These are phyloP conservation scores for Fusarium nygamai DNA, from an alignment of 2,329 filamentous ascomycete species.

Conservation along the genomic window DNA sequence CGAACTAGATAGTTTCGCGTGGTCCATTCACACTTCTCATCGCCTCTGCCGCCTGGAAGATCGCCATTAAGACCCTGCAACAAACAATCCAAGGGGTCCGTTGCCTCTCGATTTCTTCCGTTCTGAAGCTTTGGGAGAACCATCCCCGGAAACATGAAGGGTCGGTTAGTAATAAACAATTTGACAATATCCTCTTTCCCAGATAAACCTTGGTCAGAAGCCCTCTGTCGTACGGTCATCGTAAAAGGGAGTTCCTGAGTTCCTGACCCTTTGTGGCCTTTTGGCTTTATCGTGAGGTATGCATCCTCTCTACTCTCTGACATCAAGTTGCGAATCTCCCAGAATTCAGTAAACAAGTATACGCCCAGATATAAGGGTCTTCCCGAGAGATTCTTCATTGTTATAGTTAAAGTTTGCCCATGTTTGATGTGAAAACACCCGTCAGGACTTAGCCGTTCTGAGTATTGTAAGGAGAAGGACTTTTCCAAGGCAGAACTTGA, in stretches of 20 bases:
- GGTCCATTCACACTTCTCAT: background rate
- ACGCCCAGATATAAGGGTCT: background rate
- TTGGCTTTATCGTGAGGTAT: background rate
- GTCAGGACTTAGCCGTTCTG: background rate
- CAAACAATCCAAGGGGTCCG: background rate
- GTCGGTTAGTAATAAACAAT: background rate
- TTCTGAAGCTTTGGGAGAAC: background rate
- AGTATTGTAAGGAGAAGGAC: background rate
- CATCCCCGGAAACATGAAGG: background rate
- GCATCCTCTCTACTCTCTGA: background rate
- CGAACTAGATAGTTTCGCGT: background rate
- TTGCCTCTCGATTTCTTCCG: background rate
- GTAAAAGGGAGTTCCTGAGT: background rate
- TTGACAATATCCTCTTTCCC: background rate
- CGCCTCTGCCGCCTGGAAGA: background rate
- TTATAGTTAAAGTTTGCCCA: background rate
- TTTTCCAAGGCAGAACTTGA: background rate
- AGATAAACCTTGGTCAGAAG: background rate
- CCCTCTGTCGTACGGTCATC: background rate
- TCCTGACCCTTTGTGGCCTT: background rate
- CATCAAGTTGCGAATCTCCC: background rate
- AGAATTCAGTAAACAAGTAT: background rate
- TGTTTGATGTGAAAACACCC: background rate
- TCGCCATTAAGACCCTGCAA: background rate
- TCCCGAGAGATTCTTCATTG: background rate